These are phyloP conservation scores for Uronychia binucleata DNA, from an alignment of 73 alveolate species.

Conservation along the genomic window DNA sequence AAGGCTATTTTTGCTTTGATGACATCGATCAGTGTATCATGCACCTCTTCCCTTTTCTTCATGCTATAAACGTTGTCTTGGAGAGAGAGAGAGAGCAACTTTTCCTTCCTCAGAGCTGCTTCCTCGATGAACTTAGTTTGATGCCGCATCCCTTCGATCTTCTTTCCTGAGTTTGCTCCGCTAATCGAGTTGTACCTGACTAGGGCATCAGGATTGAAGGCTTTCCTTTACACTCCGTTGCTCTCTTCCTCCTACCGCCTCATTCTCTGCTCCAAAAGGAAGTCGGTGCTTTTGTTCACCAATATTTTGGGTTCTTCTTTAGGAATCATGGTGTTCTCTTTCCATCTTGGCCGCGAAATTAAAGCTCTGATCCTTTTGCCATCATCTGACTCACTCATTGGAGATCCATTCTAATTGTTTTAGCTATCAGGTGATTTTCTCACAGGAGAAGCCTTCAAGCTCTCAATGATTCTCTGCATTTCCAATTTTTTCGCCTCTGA, in stretches of 20 bases:
- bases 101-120: neutral
- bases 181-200: too few relatives aligned
- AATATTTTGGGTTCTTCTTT: neutral
- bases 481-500: neutral
- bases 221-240: neutral
- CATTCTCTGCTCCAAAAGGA: neutral
- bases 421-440: neutral
- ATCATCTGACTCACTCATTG: too few relatives aligned
- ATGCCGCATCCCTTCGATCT: neutral
- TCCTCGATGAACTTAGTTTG: neutral
- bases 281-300: neutral
- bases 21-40: slow-evolving; percentile 3
- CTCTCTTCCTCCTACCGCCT: neutral
- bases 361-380: neutral
- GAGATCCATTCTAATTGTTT: too few relatives aligned
- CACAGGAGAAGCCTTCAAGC: neutral
- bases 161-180: too few relatives aligned
- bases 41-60: neutral
- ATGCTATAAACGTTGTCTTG: neutral
- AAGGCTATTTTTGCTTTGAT: slow-evolving; percentile 18
- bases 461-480: neutral
- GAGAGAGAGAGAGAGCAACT: neutral
- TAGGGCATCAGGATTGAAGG: neutral
- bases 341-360: neutral
- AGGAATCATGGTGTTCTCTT: neutral